Conservation (phyloP, 1,139 yeast species). For the Hansenula anomala region DNA sequence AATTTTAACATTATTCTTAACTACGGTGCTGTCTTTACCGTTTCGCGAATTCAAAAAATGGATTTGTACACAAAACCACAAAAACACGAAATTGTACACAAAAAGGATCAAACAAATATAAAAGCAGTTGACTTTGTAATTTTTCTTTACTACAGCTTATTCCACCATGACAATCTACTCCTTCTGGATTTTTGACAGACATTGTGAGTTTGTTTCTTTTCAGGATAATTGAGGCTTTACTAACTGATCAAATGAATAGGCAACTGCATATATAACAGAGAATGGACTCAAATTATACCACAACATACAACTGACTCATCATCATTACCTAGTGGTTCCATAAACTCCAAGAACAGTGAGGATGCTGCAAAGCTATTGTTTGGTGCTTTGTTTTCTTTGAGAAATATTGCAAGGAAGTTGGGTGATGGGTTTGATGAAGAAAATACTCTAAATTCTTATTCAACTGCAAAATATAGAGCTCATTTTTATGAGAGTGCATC, state of each 20-base stretch:
- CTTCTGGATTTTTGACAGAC: slow-evolving; percentile 86
- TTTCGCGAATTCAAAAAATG: no score
- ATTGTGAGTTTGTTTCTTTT: slow-evolving; percentile 40
- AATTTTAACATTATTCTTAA: no score
- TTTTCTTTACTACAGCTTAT: no score
- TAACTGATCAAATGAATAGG: slow-evolving; percentile 25
- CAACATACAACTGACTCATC: slow-evolving; percentile 2
- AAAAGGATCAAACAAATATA: no score
- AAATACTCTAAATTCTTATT: slow-evolving; percentile 59
- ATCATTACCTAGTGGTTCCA: slow-evolving; percentile 32
- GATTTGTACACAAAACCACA: no score
- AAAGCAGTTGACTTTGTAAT: no score
- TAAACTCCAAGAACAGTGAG: slow-evolving; percentile 53
- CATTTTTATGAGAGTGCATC: slow-evolving; percentile 80
- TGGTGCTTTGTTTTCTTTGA: slow-evolving; percentile 80
- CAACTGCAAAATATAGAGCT: slow-evolving; percentile 70
- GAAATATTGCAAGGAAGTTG: slow-evolving; percentile 67
- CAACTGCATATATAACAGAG: slow-evolving; percentile 67
- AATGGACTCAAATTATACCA: slow-evolving; percentile 36
- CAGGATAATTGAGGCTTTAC: no score
- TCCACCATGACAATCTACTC: slow-evolving; percentile 58
- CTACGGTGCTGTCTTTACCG: no score
- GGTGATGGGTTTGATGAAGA: slow-evolving; percentile 31
- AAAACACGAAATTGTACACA: no score
- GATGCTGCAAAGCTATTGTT: slow-evolving; percentile 75